A percentile compares a stretch with the other conserved stretches of the same genome.
These are phyloP conservation scores for Boletellus sp. DNA, from an alignment of 768 basidiomycete genomes.

Conservation along the genomic window DNA sequence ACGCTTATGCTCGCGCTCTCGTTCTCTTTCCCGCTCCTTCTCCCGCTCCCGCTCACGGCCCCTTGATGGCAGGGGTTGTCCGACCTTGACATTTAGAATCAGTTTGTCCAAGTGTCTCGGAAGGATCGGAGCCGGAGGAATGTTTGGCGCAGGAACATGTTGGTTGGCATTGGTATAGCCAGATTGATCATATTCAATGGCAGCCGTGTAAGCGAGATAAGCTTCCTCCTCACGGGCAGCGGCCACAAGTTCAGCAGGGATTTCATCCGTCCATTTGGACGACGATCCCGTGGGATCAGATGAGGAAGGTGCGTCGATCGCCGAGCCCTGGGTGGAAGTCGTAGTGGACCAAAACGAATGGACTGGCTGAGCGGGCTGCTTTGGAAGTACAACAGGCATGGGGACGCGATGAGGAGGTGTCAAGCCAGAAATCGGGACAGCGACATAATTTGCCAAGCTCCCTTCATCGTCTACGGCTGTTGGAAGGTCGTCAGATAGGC, in stretches of 20 bases:
- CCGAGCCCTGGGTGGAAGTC: constrained; percentile 32
- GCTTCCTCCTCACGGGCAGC: constrained; percentile 84
- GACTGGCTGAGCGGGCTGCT: constrained; percentile 25
- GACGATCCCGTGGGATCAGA: constrained; percentile 29
- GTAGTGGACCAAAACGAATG: constrained; percentile 45
- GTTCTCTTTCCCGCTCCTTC: constrained; percentile 33
- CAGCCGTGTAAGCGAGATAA: constrained; percentile 46
- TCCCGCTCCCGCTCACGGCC: constrained; percentile 35
- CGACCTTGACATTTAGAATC: constrained; percentile 65
- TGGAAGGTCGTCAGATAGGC: constrained; percentile 73
- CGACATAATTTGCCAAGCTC: constrained; percentile 90
- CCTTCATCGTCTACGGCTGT: constrained; percentile 94
- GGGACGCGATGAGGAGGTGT: constrained; percentile 33
- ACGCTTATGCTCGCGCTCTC: constrained; percentile 30
- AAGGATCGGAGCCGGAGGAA: constrained; percentile 83
- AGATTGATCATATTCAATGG: constrained; percentile 32
- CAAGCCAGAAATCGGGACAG: constrained; percentile 36
- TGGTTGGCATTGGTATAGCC: constrained; percentile 34
- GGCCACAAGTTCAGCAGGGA: constrained; percentile 73
- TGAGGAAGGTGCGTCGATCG: constrained; percentile 24
- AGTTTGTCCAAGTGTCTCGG: constrained; percentile 93
- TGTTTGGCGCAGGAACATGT: constrained; percentile 61
- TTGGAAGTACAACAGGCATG: constrained; percentile 31
- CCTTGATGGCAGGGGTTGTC: constrained; percentile 31
- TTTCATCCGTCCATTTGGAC: constrained; percentile 68